A percentile compares a stretch with the other conserved stretches of the same genome.
Evolutionary conservation across 179 eudicot species (phyloP).

Genomic region (Beta corolliflora): DNA sequence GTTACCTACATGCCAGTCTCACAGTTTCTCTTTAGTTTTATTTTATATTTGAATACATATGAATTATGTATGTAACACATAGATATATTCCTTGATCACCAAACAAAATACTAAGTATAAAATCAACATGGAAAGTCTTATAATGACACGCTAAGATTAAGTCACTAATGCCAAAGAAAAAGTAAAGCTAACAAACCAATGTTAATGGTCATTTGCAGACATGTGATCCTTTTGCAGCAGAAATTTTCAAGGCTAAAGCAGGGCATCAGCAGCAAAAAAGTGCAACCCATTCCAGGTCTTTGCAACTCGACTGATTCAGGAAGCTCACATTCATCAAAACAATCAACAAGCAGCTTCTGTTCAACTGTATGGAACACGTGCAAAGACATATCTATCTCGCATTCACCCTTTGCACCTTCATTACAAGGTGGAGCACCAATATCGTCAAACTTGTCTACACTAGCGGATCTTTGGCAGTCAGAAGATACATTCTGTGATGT

Average conservation of each 20-base stretch:
- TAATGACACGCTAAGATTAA: neutral
- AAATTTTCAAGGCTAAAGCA: conserved; percentile 48
- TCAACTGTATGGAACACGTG: conserved; percentile 65
- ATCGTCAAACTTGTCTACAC: conserved; percentile 50
- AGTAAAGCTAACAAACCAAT: neutral
- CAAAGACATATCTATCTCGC: conserved; percentile 43
- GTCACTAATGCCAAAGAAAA: neutral
- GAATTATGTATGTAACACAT: too few relatives aligned
- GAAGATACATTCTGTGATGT: conserved; percentile 61
- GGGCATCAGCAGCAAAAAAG: conserved; percentile 33
- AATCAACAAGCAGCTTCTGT: conserved; percentile 48
- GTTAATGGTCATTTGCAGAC: conserved; percentile 45
- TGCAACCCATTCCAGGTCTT: conserved; percentile 58
- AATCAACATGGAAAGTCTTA: neutral
- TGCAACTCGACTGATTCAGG: conserved; percentile 66
- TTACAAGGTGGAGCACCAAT: conserved; percentile 54
- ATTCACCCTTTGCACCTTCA: conserved; percentile 88
- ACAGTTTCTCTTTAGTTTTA: neutral
- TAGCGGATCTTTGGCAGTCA: conserved; percentile 79
- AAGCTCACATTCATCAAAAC: conserved; percentile 47
- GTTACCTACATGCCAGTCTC: neutral
- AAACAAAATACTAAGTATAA: too few relatives aligned
- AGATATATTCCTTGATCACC: too few relatives aligned
- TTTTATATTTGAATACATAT: too few relatives aligned
- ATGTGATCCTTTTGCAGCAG: conserved; percentile 84